phyloP scores from a whole-genome alignment of 2,329 filamentous ascomycete genomes.

The Ophiostoma sp. region DNA sequence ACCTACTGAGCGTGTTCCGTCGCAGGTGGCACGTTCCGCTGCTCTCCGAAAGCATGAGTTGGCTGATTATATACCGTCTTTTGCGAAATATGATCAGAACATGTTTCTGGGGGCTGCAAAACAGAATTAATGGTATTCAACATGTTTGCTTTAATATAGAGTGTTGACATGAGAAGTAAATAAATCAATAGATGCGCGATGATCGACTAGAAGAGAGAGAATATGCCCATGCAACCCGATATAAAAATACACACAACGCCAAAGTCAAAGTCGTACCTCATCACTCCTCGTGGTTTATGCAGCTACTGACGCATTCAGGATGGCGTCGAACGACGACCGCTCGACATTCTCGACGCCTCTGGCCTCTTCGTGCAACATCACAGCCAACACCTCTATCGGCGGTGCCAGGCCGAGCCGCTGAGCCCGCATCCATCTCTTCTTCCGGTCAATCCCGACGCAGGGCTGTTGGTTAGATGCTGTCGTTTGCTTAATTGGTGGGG shows the following conservation, averaged over 20 bases:
- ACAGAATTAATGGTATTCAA: too few species aligned
- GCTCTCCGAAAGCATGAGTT: neutral
- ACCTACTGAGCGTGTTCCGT: neutral
- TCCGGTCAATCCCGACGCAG: slow-evolving; percentile 75
- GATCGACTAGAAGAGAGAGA: neutral
- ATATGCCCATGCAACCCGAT: neutral
- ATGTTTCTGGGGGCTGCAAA: too few species aligned
- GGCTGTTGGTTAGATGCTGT: slow-evolving; percentile 51
- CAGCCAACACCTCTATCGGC: slow-evolving; percentile 82
- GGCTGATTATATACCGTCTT: too few species aligned
- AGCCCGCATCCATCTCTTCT: slow-evolving; percentile 84
- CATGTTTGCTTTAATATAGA: too few species aligned
- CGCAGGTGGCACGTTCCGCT: too few species aligned
- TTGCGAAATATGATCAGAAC: too few species aligned
- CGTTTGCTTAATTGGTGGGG: too few species aligned
- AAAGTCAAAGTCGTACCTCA: neutral
- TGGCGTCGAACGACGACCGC: slow-evolving; percentile 68
- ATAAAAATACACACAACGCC: slow-evolving; percentile 1
- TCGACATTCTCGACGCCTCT: slow-evolving; percentile 52
- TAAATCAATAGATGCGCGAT: neutral
- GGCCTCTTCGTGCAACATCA: slow-evolving; percentile 67
- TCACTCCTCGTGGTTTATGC: slow-evolving; percentile 3
- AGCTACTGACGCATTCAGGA: slow-evolving; percentile 45
- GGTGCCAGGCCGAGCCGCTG: slow-evolving; percentile 77
- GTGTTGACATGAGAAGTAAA: neutral